Base-by-base conservation (phyloP, 2,329 filamentous ascomycete genomes). In the Macrophomina tecta region DNA sequence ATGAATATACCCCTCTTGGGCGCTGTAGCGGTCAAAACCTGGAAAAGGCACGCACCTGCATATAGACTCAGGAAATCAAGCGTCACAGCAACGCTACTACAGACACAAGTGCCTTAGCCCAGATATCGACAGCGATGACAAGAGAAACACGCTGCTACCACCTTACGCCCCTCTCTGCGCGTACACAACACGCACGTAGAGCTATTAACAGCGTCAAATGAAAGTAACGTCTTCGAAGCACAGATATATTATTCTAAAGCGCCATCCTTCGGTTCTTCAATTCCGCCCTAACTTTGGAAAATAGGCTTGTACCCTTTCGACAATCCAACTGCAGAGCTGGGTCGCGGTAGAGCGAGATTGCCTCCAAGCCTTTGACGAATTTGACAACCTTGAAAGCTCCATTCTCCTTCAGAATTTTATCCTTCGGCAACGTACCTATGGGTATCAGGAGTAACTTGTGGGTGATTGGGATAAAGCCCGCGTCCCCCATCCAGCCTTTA, bases 361-460 rank as follows among this genome's bases (percentile, higher is more conserved):
- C 73, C 60, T 75, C 73, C 23, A 73, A 40, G 38, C 73, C 73
- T 42, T 75, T 73, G 2, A 74, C 64, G 34, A 69, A 72, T 55
- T 72, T 69, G 46, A 74, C 67, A 0, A 73, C 55, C 60, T 75
- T 70, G 61, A 75, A 72, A 11, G 71, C 72, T 18, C 73, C 73
- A 46, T 73, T 68, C 67, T 74, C 71, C 68, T 75, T 75, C 46
- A 69, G 64, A 0, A 45, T 52, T 61, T 72, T 72, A 56, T 75
- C 72, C 67, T 73, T 74, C 11, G 73, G 46, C 64, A 40, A 66
- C 1, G 52, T 49, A 12, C 64, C 64, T 8, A 45, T 61, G 2
- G 64, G 45, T 53, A 75, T 74, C 70, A 78, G 78, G 30, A 77
- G 69, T 1, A 77, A 66, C 68, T 72, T 74, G 67, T 78, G 76